Evolutionary conservation across 2,329 filamentous ascomycete species (phyloP).

Genomic region (Zymoseptoria passerinii): DNA sequence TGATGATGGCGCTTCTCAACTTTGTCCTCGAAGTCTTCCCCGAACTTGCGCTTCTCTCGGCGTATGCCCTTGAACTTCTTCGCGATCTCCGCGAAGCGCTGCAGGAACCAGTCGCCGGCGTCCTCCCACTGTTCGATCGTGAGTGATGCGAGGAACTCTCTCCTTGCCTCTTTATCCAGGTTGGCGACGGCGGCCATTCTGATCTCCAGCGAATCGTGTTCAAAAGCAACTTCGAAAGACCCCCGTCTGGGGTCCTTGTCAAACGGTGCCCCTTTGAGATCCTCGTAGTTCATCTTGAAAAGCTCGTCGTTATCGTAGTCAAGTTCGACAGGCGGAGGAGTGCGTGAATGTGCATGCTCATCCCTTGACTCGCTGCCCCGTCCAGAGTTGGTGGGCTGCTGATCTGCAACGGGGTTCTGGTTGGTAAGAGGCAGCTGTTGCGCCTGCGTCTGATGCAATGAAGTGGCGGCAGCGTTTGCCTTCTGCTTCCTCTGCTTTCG

Average conservation of each 20-base stretch:
- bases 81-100: conserved; percentile 45
- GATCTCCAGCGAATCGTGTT: conserved; percentile 13
- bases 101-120: conserved; percentile 53
- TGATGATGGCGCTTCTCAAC: conserved; percentile 45
- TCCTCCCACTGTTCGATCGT: conserved; percentile 52
- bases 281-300: conserved; percentile 19
- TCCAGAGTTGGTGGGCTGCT: not conserved
- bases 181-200: conserved; percentile 14
- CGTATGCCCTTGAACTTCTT: conserved; percentile 45
- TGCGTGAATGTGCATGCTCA: not conserved
- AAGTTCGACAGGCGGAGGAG: conserved; percentile 4
- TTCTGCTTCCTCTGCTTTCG: not conserved
- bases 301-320: conserved; percentile 24
- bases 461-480: not conserved
- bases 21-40: conserved; percentile 47
- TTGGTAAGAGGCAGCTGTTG: conserved; percentile 2
- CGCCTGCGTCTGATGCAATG: not conserved
- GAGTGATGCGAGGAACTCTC: conserved; percentile 45
- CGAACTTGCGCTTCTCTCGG: conserved; percentile 46
- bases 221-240: not conserved
- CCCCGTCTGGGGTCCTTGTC: conserved; percentile 19
- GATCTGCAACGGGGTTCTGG: conserved; percentile 5
- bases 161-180: conserved; percentile 31
- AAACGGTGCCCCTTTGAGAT: conserved; percentile 23
- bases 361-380: not conserved